Evolutionary conservation across 179 eudicot species (phyloP), one percentile per base, ranked within the genome.

Genomic region (Gypsophila paniculata): DNA sequence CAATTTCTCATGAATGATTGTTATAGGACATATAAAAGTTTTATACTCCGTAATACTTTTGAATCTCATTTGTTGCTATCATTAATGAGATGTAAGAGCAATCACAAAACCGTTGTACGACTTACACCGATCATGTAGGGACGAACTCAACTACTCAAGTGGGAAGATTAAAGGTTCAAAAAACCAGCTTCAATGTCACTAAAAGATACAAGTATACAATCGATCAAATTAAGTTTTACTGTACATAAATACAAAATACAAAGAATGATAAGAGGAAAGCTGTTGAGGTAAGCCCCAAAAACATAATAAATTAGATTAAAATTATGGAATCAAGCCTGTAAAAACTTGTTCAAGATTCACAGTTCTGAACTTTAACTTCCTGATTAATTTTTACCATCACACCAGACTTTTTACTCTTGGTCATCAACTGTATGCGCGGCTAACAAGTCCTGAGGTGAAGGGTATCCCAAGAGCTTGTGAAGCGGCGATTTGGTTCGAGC

Each of bases 381-480:
- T 32, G 29, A 39, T 54, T 42, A 11, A 46, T 44, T 18, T 29
- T 58, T 26, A 11, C 32, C 9, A 32, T 11, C 52, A 18, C 15
- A 48, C 25, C 51, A 3, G 32, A 39, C 32, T 44, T 42, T 42
- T 78, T 19, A 79, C 48, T 79, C 69, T 66, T 22, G 17, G 10
- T 74, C 76, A 36, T 73, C 69, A 70, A 58, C 62, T 34, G 26
- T 70, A 58, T 23, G 23, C 5, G 62, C 75, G 8, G 32, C 39
- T 32, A 88, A 72, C 69, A 90, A 79, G 49, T 77, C 70, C 59
- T 82, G 74, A 29, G 91, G 87, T 18, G 95, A 87, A 52, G 89
- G 66, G 74, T 89, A 89, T 34, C 97, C 97, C 91, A 89, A 82
- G 26, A 91, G 91, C 81, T 75, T 79, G 68, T 89, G 95, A 77